A percentile compares a stretch with the other conserved stretches of the same genome.
Conservation (phyloP, 257 asterid species). For the Parsonsia alboflavescens region DNA sequence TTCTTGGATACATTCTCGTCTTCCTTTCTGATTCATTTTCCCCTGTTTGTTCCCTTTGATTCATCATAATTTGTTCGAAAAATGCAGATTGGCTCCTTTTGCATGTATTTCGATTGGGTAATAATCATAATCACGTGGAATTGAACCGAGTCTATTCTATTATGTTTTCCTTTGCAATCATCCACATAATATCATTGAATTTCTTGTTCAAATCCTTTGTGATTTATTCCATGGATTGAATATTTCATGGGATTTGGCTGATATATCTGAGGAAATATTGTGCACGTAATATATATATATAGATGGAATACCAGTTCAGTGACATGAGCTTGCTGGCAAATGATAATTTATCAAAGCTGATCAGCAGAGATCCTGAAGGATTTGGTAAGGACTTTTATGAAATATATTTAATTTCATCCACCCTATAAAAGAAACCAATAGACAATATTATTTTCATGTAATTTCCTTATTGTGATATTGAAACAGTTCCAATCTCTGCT, state of each 20-base stretch:
- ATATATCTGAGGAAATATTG: neutral
- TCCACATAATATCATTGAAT: neutral
- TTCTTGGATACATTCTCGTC: neutral
- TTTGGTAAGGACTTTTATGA: constrained; percentile 49
- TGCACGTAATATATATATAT: constrained; percentile 2
- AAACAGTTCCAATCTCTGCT: constrained; percentile 68
- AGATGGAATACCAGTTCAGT: constrained; percentile 95
- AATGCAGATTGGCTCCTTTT: neutral
- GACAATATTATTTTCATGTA: too few species aligned
- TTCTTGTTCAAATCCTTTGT: neutral
- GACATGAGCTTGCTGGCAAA: constrained; percentile 96
- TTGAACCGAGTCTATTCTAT: neutral
- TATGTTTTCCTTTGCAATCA: neutral
- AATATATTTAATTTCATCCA: neutral
- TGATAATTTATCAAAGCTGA: constrained; percentile 74
- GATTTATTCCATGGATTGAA: neutral
- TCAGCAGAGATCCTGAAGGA: constrained; percentile 79
- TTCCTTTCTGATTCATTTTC: too few species aligned
- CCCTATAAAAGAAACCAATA: neutral
- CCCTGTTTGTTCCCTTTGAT: neutral
- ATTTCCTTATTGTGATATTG: neutral
- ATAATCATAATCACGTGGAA: neutral
- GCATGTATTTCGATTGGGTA: neutral
- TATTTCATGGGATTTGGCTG: neutral
- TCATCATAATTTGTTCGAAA: neutral